Evolutionary conservation across 73 alveolate species (phyloP).

Genomic region (Stentor coeruleus): DNA sequence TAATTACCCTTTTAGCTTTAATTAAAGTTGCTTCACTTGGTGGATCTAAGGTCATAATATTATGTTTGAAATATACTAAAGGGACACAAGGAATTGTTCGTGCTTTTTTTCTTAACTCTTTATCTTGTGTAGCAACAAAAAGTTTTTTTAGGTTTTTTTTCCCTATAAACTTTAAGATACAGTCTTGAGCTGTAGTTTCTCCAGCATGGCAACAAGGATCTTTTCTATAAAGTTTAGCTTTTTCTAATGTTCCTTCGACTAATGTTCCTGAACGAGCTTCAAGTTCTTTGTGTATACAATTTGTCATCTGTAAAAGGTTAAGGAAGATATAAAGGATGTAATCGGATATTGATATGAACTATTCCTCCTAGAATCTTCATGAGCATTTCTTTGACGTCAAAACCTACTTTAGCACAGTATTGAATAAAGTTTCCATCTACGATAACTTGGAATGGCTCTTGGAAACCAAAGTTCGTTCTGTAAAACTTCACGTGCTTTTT

Average conservation of each 20-base stretch:
- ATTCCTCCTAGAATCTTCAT: constrained; percentile 14
- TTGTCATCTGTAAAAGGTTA: not conserved
- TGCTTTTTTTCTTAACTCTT: not conserved
- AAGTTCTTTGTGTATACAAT: not conserved
- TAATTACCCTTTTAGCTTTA: not conserved
- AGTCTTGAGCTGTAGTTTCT: not conserved
- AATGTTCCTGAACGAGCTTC: not conserved
- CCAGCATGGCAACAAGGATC: constrained; percentile 1
- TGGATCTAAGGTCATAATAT: constrained; percentile 17
- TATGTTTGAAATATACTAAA: constrained; percentile 2
- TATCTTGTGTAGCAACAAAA: constrained; percentile 14
- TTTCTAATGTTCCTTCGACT: not conserved
- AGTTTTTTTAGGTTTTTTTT: not conserved
- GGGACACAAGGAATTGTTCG: constrained; percentile 22
- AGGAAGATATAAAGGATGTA: not conserved
- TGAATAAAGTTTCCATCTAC: constrained; percentile 19
- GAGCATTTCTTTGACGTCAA: not conserved
- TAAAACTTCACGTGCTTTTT: constrained; percentile 8
- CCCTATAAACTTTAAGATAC: not conserved
- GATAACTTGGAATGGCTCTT: constrained; percentile 12
- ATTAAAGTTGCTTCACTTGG: constrained; percentile 9
- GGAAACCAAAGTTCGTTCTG: constrained; percentile 10
- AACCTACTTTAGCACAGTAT: not conserved
- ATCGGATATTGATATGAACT: constrained; percentile 18
- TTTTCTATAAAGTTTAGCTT: not conserved